Evolutionary conservation across 495 filamentous ascomycete species (phyloP), one percentile per base, ranked within the genome.

Genomic region (Penicillium paradoxum): DNA sequence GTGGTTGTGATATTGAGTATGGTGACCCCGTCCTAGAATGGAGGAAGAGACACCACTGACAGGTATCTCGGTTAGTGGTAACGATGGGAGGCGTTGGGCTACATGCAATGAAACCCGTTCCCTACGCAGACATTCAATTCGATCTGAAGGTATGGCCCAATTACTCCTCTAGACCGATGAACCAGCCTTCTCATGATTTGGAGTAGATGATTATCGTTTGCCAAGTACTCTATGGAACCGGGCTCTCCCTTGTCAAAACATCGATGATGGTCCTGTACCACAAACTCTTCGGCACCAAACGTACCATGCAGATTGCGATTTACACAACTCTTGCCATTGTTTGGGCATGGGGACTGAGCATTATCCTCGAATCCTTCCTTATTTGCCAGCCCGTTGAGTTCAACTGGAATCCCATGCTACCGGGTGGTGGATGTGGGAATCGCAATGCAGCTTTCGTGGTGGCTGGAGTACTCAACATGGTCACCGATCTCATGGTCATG

Each of bases 401-500:
- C 54, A 76, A 78, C 58, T 82, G 75, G 76, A 59, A 79, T 38
- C 55, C 55, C 0, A 64, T 63, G 5, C 50, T 78, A 25, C 55
- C 42, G 4, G 62, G 59, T 0, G 79, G 78, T 4, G 59, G 58
- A 27, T 84, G 80, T 49, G 71, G 79, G 34, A 66, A 80, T 56
- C 73, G 68, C 13, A 67, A 72, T 24, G 55, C 73, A 6, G 67
- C 79, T 4, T 81, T 75, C 45, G 66, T 75, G 4, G 57, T 62
- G 9, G 75, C 75, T 2, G 71, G 78, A 1, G 69, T 63, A 1
- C 58, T 82, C 41, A 80, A 78, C 42, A 73, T 82, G 21, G 51
- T 78, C 2, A 79, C 73, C 0, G 79, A 83, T 55, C 37, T 80
- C 10, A 51, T 79, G 41, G 72, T 80, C 36, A 63, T 80, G 21